These are phyloP conservation scores for Volvox carteri DNA, from an alignment of 163 green algal genomes.

Conservation along the genomic window DNA sequence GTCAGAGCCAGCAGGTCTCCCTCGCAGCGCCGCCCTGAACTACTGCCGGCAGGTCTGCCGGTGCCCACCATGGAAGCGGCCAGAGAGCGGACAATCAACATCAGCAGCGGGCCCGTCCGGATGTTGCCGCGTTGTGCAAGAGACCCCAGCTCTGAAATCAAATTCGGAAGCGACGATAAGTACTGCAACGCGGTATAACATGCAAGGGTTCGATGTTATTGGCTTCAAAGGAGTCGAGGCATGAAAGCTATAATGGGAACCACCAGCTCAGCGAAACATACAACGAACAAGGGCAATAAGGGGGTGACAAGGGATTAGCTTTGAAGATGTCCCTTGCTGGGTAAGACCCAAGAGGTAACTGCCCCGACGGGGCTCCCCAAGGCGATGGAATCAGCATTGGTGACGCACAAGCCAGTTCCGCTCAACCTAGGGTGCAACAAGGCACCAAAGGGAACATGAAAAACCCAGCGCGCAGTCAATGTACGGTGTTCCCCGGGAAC, in stretches of 20 bases:
- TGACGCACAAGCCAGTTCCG: neutral
- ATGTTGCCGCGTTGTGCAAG: constrained; percentile 62
- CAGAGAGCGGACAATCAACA: constrained; percentile 66
- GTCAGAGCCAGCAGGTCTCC: constrained; percentile 53
- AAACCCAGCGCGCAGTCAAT: constrained; percentile 4
- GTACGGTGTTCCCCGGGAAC: constrained; percentile 49
- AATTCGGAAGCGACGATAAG: constrained; percentile 53
- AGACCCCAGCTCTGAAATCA: constrained; percentile 63
- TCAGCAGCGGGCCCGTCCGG: constrained; percentile 63
- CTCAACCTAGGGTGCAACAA: constrained; percentile 12
- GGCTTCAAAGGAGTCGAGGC: too few species aligned
- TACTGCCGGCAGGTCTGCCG: neutral
- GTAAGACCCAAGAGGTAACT: constrained; percentile 83
- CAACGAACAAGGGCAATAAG: too few species aligned
- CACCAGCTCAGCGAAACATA: too few species aligned
- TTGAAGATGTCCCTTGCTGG: constrained; percentile 68
- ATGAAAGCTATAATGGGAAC: too few species aligned
- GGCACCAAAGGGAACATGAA: neutral
- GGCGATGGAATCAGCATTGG: constrained; percentile 84
- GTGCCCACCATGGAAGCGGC: neutral
- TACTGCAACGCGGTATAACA: constrained; percentile 24
- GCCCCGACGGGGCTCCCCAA: constrained; percentile 82
- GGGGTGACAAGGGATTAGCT: too few species aligned
- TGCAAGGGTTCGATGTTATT: too few species aligned
- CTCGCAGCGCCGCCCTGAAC: neutral